A percentile compares a stretch with the other conserved stretches of the same genome.
Conservation (phyloP, 1,284 basidiomycete species). For the Sanghuangporus weigelae region DNA sequence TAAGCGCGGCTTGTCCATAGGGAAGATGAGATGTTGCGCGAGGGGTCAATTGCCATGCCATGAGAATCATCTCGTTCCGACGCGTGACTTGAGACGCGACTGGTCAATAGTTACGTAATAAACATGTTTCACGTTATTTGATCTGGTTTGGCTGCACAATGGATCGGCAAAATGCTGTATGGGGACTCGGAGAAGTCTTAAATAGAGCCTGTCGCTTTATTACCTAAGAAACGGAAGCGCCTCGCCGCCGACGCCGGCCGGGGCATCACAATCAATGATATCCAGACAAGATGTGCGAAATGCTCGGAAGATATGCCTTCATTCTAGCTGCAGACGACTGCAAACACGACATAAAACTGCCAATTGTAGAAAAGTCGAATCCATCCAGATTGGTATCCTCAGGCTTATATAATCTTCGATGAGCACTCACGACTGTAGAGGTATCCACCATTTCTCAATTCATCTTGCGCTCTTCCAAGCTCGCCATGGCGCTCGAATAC, state of each 20-base stretch:
- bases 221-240: neutral
- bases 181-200: too few species aligned
- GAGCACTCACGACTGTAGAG: neutral
- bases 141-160: too few species aligned
- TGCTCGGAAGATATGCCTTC: neutral
- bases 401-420: slow-evolving; percentile 5
- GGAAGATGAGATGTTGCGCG: too few species aligned
- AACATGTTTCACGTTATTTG: too few species aligned
- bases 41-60: neutral
- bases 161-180: neutral
- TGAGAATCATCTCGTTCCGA: too few species aligned
- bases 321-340: too few species aligned
- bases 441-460: neutral
- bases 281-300: neutral
- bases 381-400: neutral
- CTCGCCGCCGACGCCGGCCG: neutral
- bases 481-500: neutral
- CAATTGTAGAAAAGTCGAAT: neutral
- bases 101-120: too few species aligned
- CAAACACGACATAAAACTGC: too few species aligned
- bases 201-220: neutral
- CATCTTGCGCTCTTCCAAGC: neutral
- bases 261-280: too few species aligned
- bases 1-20: slow-evolving; percentile 2
- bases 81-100: too few species aligned